Evolutionary conservation across 2,329 filamentous ascomycete species (phyloP), one percentile per base, ranked within the genome.

Genomic region (Aureobasidium sp.): DNA sequence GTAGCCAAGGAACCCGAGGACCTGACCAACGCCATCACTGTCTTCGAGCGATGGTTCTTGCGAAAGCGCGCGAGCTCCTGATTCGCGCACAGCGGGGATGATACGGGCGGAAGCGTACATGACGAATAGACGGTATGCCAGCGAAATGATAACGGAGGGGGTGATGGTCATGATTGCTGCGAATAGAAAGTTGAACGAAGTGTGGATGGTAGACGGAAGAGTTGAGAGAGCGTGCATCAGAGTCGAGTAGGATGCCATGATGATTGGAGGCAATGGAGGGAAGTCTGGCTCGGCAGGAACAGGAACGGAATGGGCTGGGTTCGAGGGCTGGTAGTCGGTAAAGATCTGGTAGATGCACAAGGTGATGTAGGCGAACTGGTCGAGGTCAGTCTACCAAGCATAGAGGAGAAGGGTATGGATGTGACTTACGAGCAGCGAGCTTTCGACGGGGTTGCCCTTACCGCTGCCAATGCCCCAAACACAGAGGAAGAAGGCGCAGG

Each of bases 291-390:
- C 88, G 15, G 83, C 71, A 15, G 81, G 76, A 17, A 77, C 76
- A 4, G 80, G 75, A 17, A 74, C 73, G 17, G 74, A 73, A 33
- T 85, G 81, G 35, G 81, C 78, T 15, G 75, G 85, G 19, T 82
- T 75, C 5, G 89, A 92, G 3, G 94, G 91, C 67, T 93, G 85
- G 76, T 97, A 97, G 76, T 99, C 94, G 69, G 94, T 99, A 75
- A 97, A 97, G 74, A 97, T 97, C 75, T 99, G 94, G 77, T 97
- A 99, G 71, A 97, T 89, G 78, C 93, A 97, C 65, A 99, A 86
- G n/a, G 96, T 94, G 64, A 97, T 85, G 75, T 99, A 99, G 70
- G 94, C 93, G 71, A 99, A 97, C 75, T 78, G 53, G 68, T 22
- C 44, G 24, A 7, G 9, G 27, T 60, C 27, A 60, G 45, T 39